A percentile compares a stretch with the other conserved stretches of the same genome.
phyloP scores from a whole-genome alignment of 73 alveolate genomes.

The Tetrahymena malaccensis region DNA sequence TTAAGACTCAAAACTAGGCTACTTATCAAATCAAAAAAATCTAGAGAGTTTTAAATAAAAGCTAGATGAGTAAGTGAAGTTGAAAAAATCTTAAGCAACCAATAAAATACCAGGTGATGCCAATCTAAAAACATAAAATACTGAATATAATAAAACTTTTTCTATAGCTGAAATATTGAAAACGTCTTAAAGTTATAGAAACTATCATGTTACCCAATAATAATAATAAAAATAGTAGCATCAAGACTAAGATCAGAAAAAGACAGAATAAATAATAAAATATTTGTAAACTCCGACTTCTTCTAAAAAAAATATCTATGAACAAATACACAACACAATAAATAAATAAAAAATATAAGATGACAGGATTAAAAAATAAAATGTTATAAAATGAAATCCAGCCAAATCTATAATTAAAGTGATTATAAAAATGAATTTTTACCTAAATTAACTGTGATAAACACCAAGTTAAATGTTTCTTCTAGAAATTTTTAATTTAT shows the following conservation, averaged over 20 bases:
- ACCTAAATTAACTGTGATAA: too few species aligned
- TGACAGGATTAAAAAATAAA: too few species aligned
- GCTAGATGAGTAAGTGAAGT: background rate
- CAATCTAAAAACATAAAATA: background rate
- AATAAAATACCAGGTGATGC: background rate
- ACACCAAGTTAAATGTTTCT: too few species aligned
- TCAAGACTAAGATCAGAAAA: background rate
- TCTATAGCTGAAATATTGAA: background rate
- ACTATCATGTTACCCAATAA: background rate
- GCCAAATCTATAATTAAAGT: background rate
- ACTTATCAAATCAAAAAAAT: too few species aligned
- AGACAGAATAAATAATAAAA: background rate
- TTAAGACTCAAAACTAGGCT: background rate
- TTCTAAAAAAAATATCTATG: background rate
- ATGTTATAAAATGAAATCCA: background rate
- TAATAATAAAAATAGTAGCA: background rate
- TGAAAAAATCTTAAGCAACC: background rate
- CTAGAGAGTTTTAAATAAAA: too few species aligned
- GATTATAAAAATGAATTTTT: too few species aligned
- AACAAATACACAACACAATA: background rate
- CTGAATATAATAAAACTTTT: background rate
- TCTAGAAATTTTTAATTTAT: too few species aligned
- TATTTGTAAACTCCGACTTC: background rate
- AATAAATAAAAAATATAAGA: background rate
- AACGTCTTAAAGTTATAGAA: background rate